A percentile compares a stretch with the other conserved stretches of the same genome.
Conservation (phyloP, 2,329 filamentous ascomycete species). For the Gnomoniopsis sp. region DNA sequence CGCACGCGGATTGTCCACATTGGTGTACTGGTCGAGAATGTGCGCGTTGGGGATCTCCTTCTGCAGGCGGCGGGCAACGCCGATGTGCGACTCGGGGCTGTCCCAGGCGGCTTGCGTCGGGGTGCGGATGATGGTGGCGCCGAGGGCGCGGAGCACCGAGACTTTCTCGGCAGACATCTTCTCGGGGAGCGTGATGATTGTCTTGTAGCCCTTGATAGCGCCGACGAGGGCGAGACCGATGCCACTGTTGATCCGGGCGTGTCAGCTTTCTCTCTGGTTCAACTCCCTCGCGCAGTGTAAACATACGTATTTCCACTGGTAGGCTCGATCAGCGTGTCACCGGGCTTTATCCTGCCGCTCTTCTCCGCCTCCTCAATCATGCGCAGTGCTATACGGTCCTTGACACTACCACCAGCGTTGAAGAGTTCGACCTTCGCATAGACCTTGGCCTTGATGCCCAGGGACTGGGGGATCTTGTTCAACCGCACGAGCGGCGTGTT, state of each 20-base stretch:
- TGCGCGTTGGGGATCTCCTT: conserved; percentile 97
- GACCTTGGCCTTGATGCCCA: conserved; percentile 84
- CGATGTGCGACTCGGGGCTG: conserved; percentile 93
- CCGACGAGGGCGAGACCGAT: conserved; percentile 93
- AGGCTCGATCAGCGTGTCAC: conserved; percentile 95
- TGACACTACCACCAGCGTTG: conserved; percentile 90
- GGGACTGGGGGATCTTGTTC: conserved; percentile 86
- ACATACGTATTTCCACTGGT: conserved; percentile 87
- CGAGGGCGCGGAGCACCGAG: conserved; percentile 85
- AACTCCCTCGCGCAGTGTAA: conserved; percentile 9
- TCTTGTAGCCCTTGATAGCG: conserved; percentile 96
- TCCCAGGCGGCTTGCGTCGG: conserved; percentile 95
- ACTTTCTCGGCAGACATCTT: conserved; percentile 99
- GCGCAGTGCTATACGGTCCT: conserved; percentile 90
- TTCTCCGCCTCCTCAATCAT: conserved; percentile 97
- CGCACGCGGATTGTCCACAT: conserved; percentile 85
- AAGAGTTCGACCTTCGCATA: conserved; percentile 92
- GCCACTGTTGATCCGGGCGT: conserved; percentile 44
- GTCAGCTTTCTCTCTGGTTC: conserved; percentile 23
- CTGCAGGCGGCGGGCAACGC: conserved; percentile 82
- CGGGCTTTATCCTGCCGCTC: conserved; percentile 89
- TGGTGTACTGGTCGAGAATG: conserved; percentile 95
- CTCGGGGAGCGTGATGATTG: conserved; percentile 96
- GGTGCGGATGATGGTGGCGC: conserved; percentile 95
- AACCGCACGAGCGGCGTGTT: conserved; percentile 93